Percentiles rank a stretch among this genome's conserved stretches.
Evolutionary conservation across 805 yeast species (phyloP).

Genomic region (Wickerhamiella sorbophila): DNA sequence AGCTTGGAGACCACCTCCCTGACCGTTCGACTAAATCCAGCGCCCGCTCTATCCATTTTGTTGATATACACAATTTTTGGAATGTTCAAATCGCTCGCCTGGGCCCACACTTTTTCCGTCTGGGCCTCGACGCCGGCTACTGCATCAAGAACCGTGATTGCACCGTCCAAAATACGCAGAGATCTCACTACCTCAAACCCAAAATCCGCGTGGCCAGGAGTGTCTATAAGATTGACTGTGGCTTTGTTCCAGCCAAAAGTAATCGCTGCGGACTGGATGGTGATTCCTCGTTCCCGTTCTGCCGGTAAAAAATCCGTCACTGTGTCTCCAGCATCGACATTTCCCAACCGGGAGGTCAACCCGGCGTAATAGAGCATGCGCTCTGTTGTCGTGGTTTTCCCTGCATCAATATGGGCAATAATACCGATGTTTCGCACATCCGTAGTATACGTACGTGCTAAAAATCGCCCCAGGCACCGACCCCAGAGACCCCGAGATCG

Average conservation of each 20-base stretch:
- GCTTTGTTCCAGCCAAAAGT: constrained; percentile 72
- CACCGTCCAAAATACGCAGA: constrained; percentile 83
- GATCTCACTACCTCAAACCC: constrained; percentile 88
- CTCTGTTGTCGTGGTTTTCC: constrained; percentile 95
- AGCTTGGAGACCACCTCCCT: constrained; percentile 66
- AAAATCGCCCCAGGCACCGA: constrained; percentile 21
- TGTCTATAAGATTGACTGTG: constrained; percentile 78
- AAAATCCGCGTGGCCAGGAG: constrained; percentile 98
- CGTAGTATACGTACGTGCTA: background rate
- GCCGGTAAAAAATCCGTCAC: constrained; percentile 85
- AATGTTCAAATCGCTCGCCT: constrained; percentile 49
- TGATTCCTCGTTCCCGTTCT: constrained; percentile 85
- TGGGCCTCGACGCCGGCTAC: constrained; percentile 98
- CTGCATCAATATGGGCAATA: constrained; percentile 98
- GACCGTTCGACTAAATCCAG: constrained; percentile 84
- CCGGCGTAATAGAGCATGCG: constrained; percentile 88
- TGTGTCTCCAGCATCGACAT: constrained; percentile 94
- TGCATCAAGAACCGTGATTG: constrained; percentile 81
- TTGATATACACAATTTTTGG: constrained; percentile 75
- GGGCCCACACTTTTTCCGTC: constrained; percentile 93
- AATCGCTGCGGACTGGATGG: constrained; percentile 93
- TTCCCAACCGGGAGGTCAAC: constrained; percentile 59
- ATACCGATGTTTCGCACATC: constrained; percentile 69
- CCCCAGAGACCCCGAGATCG: background rate
- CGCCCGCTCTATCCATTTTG: constrained; percentile 94